Evolutionary conservation across 139 green algal genomes (phyloP).

Genomic region (Micractinium conductrix): DNA sequence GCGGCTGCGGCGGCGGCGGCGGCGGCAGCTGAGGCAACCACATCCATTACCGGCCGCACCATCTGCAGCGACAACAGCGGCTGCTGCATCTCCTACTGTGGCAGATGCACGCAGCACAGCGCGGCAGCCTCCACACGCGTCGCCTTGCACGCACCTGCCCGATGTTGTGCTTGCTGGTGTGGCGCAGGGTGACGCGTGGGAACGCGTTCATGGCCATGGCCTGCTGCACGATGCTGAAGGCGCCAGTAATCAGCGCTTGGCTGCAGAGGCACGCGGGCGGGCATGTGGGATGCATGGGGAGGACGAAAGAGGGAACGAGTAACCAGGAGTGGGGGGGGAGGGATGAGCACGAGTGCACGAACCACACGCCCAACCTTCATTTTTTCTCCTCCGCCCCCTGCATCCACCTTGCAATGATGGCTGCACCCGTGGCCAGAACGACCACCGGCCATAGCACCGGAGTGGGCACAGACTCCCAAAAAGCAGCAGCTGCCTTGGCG

Average conservation of each 20-base stretch:
- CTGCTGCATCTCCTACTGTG: no score
- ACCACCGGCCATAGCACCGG: conserved; percentile 61
- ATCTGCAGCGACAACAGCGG: no score
- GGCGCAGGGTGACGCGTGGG: conserved; percentile 50
- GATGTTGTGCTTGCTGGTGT: conserved; percentile 42
- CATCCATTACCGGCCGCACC: no score
- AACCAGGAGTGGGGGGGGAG: background rate
- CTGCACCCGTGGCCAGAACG: conserved; percentile 57
- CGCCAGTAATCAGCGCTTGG: conserved; percentile 61
- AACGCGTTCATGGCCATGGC: conserved; percentile 55
- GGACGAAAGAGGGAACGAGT: no score
- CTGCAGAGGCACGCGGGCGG: no score
- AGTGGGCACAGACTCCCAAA: conserved; percentile 39
- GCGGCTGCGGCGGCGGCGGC: no score
- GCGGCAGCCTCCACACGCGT: no score
- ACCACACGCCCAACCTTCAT: no score
- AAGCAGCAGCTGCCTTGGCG: background rate
- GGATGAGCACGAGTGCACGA: no score
- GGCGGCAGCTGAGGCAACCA: no score
- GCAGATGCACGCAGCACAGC: background rate
- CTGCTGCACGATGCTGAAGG: conserved; percentile 66
- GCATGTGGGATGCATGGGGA: no score
- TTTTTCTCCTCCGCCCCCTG: no score
- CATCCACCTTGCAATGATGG: conserved; percentile 49
- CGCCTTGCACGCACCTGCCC: conserved; percentile 52